Evolutionary conservation across 2,329 filamentous ascomycete species (phyloP), one percentile per base, ranked within the genome.

Genomic region (Lecanosticta acicola): DNA sequence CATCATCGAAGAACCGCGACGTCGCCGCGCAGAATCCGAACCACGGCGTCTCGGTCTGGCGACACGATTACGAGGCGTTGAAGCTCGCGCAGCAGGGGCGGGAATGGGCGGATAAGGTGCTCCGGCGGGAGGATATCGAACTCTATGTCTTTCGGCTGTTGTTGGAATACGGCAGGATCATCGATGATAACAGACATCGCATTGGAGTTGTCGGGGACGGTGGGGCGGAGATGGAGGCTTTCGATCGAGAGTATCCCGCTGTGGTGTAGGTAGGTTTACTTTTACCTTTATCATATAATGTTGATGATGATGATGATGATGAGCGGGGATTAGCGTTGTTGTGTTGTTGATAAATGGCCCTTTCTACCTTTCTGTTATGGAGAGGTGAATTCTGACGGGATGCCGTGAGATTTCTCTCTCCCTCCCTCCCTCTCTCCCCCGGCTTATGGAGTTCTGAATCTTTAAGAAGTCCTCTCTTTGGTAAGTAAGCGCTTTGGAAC

Each of bases 131-230:
- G 29, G 49, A 52, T 38, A 48, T 52, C 19, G 46, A 50, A 33
- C 40, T 54, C 3, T 54, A 54, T 21, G 19, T 52, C 19, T 48
- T 48, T 18, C 41, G 46, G 17, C 20, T 52, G 16, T 21, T 54
- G 14, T 21, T 54, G 13, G 52, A 54, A 39, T 50, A 35, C 21
- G 42, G 42, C 13, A 11, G 84, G 46, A 58, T 87, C 29, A 73
- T 81, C 13, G 76, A 83, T 62, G 82, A 87, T 56, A 59, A 62
- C 34, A 64, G 73, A 51, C 71, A 75, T 57, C 55, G 67, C 33
- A 57, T 76, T 41, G 57, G 55, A 13, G 50, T 55, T 41, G 49
- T 41, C 2, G 48, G 43, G 5, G 45, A 49, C 38, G 51, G 51
- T 1, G 47, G 46, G 2, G 26, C 20, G 32, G 47, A 52, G 43